These are phyloP conservation scores for Aphanocladium album DNA, from an alignment of 2,329 filamentous ascomycete species.

Conservation along the genomic window DNA sequence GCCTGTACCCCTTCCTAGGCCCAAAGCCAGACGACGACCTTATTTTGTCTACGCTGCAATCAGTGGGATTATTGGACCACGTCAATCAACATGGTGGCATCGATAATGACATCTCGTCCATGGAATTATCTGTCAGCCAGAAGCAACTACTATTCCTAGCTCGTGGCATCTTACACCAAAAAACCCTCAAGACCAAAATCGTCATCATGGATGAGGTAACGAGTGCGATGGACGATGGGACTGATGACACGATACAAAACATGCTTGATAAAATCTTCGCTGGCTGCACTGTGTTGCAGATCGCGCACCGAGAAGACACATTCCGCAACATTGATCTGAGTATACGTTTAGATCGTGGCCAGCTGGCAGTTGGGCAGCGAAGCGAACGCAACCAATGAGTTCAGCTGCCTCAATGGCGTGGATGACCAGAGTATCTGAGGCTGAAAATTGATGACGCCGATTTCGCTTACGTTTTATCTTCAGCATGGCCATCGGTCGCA, in stretches of 20 bases:
- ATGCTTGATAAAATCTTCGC: not conserved
- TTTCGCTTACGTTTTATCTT: too few relatives aligned
- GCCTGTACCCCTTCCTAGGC: constrained; percentile 24
- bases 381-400: not conserved
- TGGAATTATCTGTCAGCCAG: not conserved
- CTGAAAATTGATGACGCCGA: too few relatives aligned
- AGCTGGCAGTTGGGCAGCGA: not conserved
- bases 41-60: not conserved
- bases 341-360: not conserved
- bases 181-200: not conserved
- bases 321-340: not conserved
- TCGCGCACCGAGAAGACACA: not conserved
- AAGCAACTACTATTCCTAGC: constrained; percentile 2
- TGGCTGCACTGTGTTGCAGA: not conserved
- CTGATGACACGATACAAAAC: not conserved
- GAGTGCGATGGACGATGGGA: not conserved
- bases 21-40: not conserved
- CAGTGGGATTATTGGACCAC: not conserved
- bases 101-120: not conserved
- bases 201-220: constrained; percentile 8
- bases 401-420: too few relatives aligned
- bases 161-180: not conserved
- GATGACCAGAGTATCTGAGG: too few relatives aligned
- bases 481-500: too few relatives aligned
- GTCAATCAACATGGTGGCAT: not conserved